Conservation (phyloP, 208 protist genomes). For the Trypanosoma boissoni region DNA sequence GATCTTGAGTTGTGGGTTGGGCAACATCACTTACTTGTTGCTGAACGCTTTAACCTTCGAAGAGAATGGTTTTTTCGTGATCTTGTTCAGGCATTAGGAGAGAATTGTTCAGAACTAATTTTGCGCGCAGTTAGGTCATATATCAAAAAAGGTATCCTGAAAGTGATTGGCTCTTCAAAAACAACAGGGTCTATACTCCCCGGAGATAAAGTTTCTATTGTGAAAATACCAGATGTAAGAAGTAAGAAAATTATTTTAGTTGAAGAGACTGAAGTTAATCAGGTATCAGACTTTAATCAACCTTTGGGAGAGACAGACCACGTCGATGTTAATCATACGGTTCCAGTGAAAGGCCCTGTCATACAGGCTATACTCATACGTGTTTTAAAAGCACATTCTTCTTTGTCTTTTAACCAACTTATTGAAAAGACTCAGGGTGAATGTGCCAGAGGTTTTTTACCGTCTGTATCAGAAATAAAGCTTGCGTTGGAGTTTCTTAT, state of each 20-base stretch:
- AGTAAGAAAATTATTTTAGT: conserved; percentile 2
- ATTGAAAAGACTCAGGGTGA: conserved; percentile 22
- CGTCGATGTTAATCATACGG: conserved; percentile 21
- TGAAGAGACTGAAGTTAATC: conserved; percentile 7
- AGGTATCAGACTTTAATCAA: conserved; percentile 1
- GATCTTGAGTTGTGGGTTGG: conserved; percentile 18
- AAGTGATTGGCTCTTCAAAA: not conserved
- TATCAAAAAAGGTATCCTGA: not conserved
- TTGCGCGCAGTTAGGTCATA: not conserved
- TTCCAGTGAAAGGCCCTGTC: conserved; percentile 19
- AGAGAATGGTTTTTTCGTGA: conserved; percentile 29
- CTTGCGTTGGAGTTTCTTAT: conserved; percentile 56
- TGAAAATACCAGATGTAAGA: not conserved
- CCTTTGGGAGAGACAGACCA: conserved; percentile 10
- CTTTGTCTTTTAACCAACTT: conserved; percentile 19
- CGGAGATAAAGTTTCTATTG: not conserved
- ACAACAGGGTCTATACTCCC: not conserved
- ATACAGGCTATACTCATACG: conserved; percentile 24
- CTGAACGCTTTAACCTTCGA: conserved; percentile 41
- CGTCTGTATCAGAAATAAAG: conserved; percentile 42
- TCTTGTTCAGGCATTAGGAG: conserved; percentile 29
- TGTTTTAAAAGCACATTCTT: conserved; percentile 18
- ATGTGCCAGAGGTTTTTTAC: conserved; percentile 7
- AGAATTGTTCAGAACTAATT: conserved; percentile 6
- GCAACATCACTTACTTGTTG: conserved; percentile 18